Conservation (phyloP, 2,329 filamentous ascomycete species). For the Botrytis deweyae region DNA sequence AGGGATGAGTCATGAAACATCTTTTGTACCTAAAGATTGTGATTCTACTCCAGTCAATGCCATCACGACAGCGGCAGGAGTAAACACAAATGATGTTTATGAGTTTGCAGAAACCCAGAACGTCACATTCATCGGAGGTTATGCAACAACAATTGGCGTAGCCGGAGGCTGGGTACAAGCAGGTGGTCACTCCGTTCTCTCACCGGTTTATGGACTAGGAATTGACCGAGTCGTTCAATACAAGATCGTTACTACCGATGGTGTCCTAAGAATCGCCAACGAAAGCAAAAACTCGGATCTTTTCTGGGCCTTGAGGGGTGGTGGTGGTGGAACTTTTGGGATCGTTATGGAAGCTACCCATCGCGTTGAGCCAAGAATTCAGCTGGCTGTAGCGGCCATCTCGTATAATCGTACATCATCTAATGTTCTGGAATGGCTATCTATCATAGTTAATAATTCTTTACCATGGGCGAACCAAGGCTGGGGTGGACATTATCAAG, state of each 20-base stretch:
- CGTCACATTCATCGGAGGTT: conserved; percentile 33
- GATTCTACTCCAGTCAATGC: conserved; percentile 25
- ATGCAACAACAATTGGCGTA: conserved; percentile 49
- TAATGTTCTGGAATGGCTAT: conserved; percentile 22
- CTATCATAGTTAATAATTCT: conserved; percentile 25
- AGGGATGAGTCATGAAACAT: conserved; percentile 9
- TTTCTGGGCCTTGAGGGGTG: conserved; percentile 52
- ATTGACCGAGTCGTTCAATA: conserved; percentile 50
- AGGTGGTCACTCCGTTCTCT: conserved; percentile 56
- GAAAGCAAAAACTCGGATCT: conserved; percentile 46
- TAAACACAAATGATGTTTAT: conserved; percentile 32
- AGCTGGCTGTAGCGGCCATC: conserved; percentile 25
- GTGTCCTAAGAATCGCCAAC: conserved; percentile 46
- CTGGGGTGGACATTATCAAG: conserved; percentile 28
- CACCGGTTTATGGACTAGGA: conserved; percentile 50
- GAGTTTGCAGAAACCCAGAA: conserved; percentile 34
- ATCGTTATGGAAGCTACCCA: conserved; percentile 40
- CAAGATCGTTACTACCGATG: conserved; percentile 50
- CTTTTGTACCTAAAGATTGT: conserved; percentile 27
- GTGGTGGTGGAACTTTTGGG: conserved; percentile 47
- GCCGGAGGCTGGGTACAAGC: conserved; percentile 49
- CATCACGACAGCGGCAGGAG: conserved; percentile 33
- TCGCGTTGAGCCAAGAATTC: conserved; percentile 24
- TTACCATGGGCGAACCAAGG: conserved; percentile 28
- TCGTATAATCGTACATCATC: conserved; percentile 19